Evolutionary conservation across 2,329 filamentous ascomycete species (phyloP), one percentile per base, ranked within the genome.

Genomic region (Colletotrichum agaves): DNA sequence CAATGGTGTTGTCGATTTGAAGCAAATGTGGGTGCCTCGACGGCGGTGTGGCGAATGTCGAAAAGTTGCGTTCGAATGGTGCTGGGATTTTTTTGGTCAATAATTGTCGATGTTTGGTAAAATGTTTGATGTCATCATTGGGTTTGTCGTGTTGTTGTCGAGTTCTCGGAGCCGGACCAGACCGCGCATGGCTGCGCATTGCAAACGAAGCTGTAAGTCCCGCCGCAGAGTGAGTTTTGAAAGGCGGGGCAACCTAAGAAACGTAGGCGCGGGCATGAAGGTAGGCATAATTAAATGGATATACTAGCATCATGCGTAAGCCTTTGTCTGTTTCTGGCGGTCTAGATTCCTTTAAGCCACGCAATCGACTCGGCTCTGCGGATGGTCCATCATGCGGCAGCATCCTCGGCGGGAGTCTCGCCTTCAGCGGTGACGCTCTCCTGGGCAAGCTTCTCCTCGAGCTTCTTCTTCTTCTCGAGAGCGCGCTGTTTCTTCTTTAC

Each of bases 401-500:
- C 39, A 10, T 58, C 47, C 1, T 59, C 65, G 6, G 57, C 63
- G 5, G 47, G 44, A 43, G 61, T 31, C 33, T 61, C 53, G 19
- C 44, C 58, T 3, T 35, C 63, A 10, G 61, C 66, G 11, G 66
- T 44, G n/a, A 56, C 67, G 50, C 21, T 55, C 68, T 74, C 73
- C 58, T 64, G 72, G n/a, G 72, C 73, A 57, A 76, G 65, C 68
- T 71, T 73, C 73, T 78, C 76, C 66, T 80, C 77, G 17, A 81
- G 73, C 71, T 72, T 76, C 71, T 73, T 76, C 73, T 75, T 76
- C 75, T 76, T 75, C 71, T 78, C 76, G 57, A 75, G 70, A 10
- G 75, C 74, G 47, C 74, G 75, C 67, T 72, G 56, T 37, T 73
- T 73, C 61, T 75, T 74, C 70, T 71, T 74, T 60, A 72, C 73